These are phyloP conservation scores for Alternaria hordeiaustralica DNA, from an alignment of 2,329 filamentous ascomycete species.

Conservation along the genomic window DNA sequence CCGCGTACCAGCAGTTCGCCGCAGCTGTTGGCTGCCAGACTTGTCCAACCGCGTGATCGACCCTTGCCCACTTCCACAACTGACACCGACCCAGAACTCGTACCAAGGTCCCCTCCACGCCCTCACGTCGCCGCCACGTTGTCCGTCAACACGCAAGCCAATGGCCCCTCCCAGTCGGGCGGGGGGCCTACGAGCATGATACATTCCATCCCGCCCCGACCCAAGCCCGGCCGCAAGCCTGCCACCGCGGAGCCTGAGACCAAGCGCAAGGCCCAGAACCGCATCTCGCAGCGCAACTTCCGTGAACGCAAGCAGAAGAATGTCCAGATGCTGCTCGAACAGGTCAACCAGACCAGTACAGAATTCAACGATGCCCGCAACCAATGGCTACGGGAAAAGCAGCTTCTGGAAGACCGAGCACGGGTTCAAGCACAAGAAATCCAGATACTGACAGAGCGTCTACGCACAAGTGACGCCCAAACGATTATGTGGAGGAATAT, in stretches of 20 bases:
- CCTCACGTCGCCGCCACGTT: slow-evolving; percentile 26
- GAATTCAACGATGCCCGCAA: slow-evolving; percentile 15
- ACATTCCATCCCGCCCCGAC: slow-evolving; percentile 51
- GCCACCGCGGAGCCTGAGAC: slow-evolving; percentile 91
- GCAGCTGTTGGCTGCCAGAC: slow-evolving; percentile 9
- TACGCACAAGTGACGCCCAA: background rate
- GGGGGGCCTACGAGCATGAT: slow-evolving; percentile 48
- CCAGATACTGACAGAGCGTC: background rate
- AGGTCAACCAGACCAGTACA: slow-evolving; percentile 43
- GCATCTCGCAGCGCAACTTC: slow-evolving; percentile 89
- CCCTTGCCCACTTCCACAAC: background rate
- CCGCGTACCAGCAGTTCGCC: slow-evolving; percentile 5
- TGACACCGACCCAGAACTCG: slow-evolving; percentile 19
- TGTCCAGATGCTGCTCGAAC: slow-evolving; percentile 68
- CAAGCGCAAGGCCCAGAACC: slow-evolving; percentile 93
- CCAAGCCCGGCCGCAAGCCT: slow-evolving; percentile 84
- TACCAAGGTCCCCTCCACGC: slow-evolving; percentile 13
- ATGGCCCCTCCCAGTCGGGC: slow-evolving; percentile 38
- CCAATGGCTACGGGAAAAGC: background rate
- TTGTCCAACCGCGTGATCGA: background rate
- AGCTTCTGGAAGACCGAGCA: background rate
- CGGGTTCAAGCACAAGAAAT: background rate
- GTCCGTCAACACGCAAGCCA: slow-evolving; percentile 29
- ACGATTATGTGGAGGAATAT: background rate
- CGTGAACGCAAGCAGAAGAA: slow-evolving; percentile 77